Evolutionary conservation across 495 filamentous ascomycete genomes (phyloP).

Genomic region (Corynascus novoguineensis): DNA sequence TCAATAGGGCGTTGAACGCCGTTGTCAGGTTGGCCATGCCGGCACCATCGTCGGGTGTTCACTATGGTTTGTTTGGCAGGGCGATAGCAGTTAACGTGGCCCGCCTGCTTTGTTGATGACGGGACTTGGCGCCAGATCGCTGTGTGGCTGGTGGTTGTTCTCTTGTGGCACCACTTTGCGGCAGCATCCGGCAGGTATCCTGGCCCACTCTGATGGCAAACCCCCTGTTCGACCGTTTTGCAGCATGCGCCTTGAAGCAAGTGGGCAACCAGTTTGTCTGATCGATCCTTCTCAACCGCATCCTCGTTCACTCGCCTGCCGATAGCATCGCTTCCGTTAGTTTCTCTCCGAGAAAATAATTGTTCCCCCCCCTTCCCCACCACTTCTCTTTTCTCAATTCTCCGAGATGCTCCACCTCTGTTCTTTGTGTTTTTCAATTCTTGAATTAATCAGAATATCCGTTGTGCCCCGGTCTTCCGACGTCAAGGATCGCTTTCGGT

Average conservation of each 20-base stretch:
- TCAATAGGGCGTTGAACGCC: slow-evolving; percentile 62
- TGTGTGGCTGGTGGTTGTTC: background rate
- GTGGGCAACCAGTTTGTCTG: too few relatives aligned
- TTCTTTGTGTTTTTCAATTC: background rate
- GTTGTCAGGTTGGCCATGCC: slow-evolving; percentile 68
- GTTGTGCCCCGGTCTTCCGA: background rate
- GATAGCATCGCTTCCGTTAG: too few relatives aligned
- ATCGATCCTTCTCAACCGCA: too few relatives aligned
- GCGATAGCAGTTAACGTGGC: slow-evolving; percentile 5
- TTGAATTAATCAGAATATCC: background rate
- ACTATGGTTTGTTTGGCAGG: background rate
- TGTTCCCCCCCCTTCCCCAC: too few relatives aligned
- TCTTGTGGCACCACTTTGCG: background rate
- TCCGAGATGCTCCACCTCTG: too few relatives aligned
- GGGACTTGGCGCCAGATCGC: background rate
- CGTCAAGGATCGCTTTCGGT: background rate
- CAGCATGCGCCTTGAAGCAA: too few relatives aligned
- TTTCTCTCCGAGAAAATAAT: too few relatives aligned
- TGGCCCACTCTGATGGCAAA: too few relatives aligned
- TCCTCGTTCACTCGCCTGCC: too few relatives aligned
- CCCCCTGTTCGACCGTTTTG: too few relatives aligned
- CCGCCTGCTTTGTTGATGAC: slow-evolving; percentile 4
- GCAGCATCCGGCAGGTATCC: background rate
- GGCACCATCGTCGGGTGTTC: background rate
- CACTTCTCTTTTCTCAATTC: too few relatives aligned